Conservation (phyloP, 495 filamentous ascomycete species). For the Penicillium cinerascens region DNA sequence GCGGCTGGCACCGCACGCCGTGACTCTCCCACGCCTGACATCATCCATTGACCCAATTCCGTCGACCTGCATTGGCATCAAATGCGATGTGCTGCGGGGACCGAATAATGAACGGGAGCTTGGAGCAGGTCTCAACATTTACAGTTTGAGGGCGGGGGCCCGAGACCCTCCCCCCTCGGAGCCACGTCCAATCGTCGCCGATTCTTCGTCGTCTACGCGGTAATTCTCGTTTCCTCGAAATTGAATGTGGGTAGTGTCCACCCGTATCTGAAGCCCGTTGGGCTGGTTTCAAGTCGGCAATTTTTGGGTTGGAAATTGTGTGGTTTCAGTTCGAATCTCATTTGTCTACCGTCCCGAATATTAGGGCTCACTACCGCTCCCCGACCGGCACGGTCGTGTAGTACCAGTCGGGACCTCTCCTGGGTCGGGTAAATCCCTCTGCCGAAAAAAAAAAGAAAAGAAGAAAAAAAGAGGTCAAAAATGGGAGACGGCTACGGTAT, state of each 20-base stretch:
- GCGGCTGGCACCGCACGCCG: too few relatives aligned
- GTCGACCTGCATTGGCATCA: slow-evolving; percentile 14
- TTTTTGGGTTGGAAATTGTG: not conserved
- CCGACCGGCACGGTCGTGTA: too few relatives aligned
- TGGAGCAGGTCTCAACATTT: slow-evolving; percentile 9
- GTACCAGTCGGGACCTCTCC: too few relatives aligned
- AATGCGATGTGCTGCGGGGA: not conserved
- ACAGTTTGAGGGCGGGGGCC: slow-evolving; percentile 16
- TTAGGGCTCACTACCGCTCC: not conserved
- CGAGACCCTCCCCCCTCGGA: slow-evolving; percentile 3
- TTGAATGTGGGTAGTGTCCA: slow-evolving; percentile 12
- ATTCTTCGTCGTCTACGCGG: slow-evolving; percentile 1
- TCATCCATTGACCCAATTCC: slow-evolving; percentile 9
- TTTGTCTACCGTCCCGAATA: not conserved
- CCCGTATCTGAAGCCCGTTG: not conserved
- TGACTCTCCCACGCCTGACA: slow-evolving; percentile 4
- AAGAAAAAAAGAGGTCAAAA: not conserved
- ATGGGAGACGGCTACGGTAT: not conserved
- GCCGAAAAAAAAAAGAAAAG: not conserved
- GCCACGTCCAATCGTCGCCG: slow-evolving; percentile 1
- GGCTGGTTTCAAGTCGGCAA: not conserved
- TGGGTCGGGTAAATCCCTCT: too few relatives aligned
- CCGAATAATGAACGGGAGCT: not conserved
- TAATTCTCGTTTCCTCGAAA: slow-evolving; percentile 17
- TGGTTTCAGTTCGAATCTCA: not conserved